These are phyloP conservation scores for Boletus rubroflammeus DNA, from an alignment of 768 basidiomycete genomes.

Conservation along the genomic window DNA sequence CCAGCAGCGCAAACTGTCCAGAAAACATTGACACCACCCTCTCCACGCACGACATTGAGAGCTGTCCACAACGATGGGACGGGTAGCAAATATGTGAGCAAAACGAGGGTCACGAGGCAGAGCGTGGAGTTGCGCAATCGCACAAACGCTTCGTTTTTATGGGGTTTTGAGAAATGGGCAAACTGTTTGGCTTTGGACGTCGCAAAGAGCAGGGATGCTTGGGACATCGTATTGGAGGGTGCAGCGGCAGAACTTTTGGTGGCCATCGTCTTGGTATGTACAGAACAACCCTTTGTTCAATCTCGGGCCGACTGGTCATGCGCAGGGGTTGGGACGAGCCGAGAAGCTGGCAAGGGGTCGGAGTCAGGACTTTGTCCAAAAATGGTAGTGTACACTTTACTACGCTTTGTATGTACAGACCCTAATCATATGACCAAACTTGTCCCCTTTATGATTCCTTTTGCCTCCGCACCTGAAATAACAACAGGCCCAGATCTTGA, in stretches of 20 bases:
- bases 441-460: too few relatives aligned
- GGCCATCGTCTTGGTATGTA: slow-evolving; percentile 11
- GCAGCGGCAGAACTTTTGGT: neutral
- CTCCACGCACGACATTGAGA: slow-evolving; percentile 28
- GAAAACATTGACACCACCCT: neutral
- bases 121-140: slow-evolving; percentile 38
- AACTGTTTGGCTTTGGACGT: slow-evolving; percentile 19
- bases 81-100: slow-evolving; percentile 38
- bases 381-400: too few relatives aligned
- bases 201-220: slow-evolving; percentile 23
- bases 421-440: too few relatives aligned
- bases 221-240: slow-evolving; percentile 16
- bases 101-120: slow-evolving; percentile 28
- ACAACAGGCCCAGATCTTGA: too few relatives aligned
- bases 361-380: too few relatives aligned
- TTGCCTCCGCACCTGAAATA: too few relatives aligned
- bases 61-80: slow-evolving; percentile 37
- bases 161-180: slow-evolving; percentile 31
- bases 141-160: slow-evolving; percentile 36
- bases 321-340: too few relatives aligned
- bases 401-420: too few relatives aligned
- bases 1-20: slow-evolving; percentile 32
- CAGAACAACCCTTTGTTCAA: neutral
- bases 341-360: too few relatives aligned
- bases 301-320: too few relatives aligned